Evolutionary conservation across 371 early-diverging fungal genomes (phyloP), one percentile per base, ranked within the genome.

Genomic region (Mortierella sp.): DNA sequence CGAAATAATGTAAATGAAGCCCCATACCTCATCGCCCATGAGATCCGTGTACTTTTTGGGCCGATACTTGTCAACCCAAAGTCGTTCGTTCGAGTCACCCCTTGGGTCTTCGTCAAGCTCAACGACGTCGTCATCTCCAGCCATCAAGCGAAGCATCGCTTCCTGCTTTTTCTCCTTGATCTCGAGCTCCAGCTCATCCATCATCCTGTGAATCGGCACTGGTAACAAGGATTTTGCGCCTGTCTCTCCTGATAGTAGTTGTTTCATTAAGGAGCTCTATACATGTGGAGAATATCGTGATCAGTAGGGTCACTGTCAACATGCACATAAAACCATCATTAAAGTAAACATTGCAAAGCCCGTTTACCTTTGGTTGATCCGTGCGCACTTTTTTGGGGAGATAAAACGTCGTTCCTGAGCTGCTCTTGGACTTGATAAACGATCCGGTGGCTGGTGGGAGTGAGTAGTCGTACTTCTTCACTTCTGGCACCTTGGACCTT

Each of bases 1-100:
- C 19, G 22, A 58, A 2, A 5, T 3, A 4, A 6, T 2, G 34
- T 34, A 19, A 31, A 65, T 5, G 2, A 47, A 13, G 29, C 14
- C 22, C 10, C 76, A 40, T 85, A 92, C 91, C 87, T 97, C 96
- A 80, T 97, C 97, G 24, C 99, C 96, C 73, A 96, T 88, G n/a
- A 99, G 87, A 82, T 98, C 98, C n/a, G 95, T 86, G 79, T 95
- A 99, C 52, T 81, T 76, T 26, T 86, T 88, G 0, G 99, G 98
- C 31, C 91, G 86, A 82, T 98, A 98, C 77, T 96, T 97, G 80
- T 99, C 97, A 2, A 95, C 96, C 98, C 98, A 99, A 14, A 96
- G 79, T 14, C 71, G 55, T n/a, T 83, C 77, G 61, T 71, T 79
- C n/a, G 39, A 58, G 43, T 65, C 64, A 3, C 65, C 50, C 34